Conservation (phyloP, 176 grass and related monocot species). For the Triticum aestivum region DNA sequence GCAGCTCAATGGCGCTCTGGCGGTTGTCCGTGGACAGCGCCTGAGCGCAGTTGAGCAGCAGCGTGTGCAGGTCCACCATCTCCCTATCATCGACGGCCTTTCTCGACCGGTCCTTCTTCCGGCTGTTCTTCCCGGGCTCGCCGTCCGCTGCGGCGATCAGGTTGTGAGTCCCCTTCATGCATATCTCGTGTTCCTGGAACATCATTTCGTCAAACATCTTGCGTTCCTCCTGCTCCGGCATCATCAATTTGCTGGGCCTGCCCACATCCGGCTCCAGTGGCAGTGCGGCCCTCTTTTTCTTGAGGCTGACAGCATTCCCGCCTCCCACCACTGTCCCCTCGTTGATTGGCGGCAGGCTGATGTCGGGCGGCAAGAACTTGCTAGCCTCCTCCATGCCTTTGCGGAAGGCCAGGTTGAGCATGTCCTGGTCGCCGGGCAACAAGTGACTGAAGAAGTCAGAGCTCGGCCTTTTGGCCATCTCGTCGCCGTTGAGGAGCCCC, state of each 20-base stretch:
- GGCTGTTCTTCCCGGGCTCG: neutral
- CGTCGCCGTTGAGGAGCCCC: neutral
- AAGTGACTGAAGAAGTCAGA: neutral
- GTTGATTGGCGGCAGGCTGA: neutral
- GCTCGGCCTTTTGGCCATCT: neutral
- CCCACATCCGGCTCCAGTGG: slow-evolving; percentile 7
- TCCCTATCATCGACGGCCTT: neutral
- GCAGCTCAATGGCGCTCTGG: neutral
- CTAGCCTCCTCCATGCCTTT: slow-evolving; percentile 55
- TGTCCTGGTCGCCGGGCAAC: neutral
- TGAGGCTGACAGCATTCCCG: neutral
- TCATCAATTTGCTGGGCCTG: slow-evolving; percentile 33
- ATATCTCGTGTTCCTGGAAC: slow-evolving; percentile 6
- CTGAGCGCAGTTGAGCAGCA: neutral
- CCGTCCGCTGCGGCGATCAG: neutral
- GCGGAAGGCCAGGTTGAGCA: slow-evolving; percentile 34
- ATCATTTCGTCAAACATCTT: slow-evolving; percentile 51
- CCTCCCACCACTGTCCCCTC: neutral
- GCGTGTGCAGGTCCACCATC: neutral
- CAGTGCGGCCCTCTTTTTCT: slow-evolving; percentile 8
- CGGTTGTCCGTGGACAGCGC: neutral
- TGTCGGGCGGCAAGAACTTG: slow-evolving; percentile 45
- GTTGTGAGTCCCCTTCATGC: slow-evolving; percentile 7
- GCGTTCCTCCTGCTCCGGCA: slow-evolving; percentile 12
- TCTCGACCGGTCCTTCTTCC: neutral